Conservation (phyloP, 2,329 filamentous ascomycete species). For the Colletotrichum caudatum region DNA sequence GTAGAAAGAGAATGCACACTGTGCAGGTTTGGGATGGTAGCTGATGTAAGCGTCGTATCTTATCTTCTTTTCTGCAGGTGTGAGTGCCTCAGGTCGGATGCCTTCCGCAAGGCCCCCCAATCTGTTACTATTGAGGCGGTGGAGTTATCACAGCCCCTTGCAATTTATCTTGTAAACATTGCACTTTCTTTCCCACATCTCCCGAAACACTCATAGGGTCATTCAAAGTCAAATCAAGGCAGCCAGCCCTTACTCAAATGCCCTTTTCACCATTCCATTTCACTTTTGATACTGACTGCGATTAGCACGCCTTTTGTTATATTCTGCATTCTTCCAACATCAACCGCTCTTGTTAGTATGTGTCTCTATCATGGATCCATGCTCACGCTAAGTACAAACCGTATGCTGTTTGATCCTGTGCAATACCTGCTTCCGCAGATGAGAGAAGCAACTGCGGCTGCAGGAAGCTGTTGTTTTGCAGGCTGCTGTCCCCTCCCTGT, state of each 20-base stretch:
- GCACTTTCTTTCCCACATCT: background rate
- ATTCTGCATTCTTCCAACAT: too few relatives aligned
- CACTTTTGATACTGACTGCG: too few relatives aligned
- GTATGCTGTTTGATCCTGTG: background rate
- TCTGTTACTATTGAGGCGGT: background rate
- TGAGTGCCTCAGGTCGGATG: background rate
- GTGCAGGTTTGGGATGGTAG: background rate
- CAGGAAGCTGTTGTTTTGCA: background rate
- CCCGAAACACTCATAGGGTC: background rate
- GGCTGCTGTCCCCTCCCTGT: background rate
- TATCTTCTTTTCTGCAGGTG: background rate
- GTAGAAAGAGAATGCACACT: background rate
- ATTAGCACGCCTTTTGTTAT: too few relatives aligned
- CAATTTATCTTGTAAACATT: background rate
- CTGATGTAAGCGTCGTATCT: constrained; percentile 3
- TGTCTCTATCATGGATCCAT: background rate
- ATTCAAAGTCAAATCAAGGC: background rate
- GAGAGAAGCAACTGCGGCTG: constrained; percentile 5
- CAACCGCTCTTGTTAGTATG: too few relatives aligned
- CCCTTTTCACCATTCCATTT: background rate
- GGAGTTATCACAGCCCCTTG: background rate
- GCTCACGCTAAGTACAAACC: background rate
- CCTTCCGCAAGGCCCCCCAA: background rate
- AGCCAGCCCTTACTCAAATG: background rate
- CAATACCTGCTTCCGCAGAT: background rate